phyloP scores from a whole-genome alignment of 768 basidiomycete genomes.

The Lanmaoa pseudosensibilis region DNA sequence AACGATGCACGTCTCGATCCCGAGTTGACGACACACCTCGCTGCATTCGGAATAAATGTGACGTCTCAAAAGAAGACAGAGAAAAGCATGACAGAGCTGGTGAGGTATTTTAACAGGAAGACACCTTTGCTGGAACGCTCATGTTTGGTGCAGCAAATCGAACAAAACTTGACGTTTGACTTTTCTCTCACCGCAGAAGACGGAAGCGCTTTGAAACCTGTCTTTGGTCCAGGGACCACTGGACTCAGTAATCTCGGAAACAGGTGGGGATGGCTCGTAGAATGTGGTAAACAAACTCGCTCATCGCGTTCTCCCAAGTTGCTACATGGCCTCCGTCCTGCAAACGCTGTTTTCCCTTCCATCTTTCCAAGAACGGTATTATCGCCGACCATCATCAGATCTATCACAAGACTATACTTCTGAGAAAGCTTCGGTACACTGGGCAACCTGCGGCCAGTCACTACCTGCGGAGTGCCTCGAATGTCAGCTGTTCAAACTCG shows the following conservation, averaged over 20 bases:
- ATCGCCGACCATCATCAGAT: slow-evolving; percentile 24
- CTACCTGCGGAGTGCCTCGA: slow-evolving; percentile 87
- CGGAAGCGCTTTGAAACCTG: slow-evolving; percentile 82
- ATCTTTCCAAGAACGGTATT: slow-evolving; percentile 74
- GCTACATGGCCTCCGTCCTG: slow-evolving; percentile 95
- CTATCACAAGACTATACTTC: slow-evolving; percentile 9
- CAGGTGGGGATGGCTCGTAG: slow-evolving; percentile 45
- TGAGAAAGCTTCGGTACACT: slow-evolving; percentile 50
- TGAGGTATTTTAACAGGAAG: slow-evolving; percentile 34
- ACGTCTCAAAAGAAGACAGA: slow-evolving; percentile 84
- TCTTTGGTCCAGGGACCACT: slow-evolving; percentile 87
- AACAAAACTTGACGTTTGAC: slow-evolving; percentile 93
- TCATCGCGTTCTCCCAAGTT: slow-evolving; percentile 47
- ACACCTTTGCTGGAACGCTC: neutral
- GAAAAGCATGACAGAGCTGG: slow-evolving; percentile 95
- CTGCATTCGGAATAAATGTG: slow-evolving; percentile 86
- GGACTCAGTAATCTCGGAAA: slow-evolving; percentile 93
- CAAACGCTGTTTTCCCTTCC: slow-evolving; percentile 84
- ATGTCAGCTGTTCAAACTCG: slow-evolving; percentile 91
- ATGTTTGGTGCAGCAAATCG: slow-evolving; percentile 70
- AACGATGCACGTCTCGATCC: slow-evolving; percentile 82
- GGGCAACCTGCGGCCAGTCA: slow-evolving; percentile 56
- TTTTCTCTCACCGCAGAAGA: slow-evolving; percentile 87
- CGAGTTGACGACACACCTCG: slow-evolving; percentile 68
- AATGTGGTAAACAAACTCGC: neutral